Base-by-base conservation (phyloP, 129 eudicot genomes). In the Sambucus nigra region DNA sequence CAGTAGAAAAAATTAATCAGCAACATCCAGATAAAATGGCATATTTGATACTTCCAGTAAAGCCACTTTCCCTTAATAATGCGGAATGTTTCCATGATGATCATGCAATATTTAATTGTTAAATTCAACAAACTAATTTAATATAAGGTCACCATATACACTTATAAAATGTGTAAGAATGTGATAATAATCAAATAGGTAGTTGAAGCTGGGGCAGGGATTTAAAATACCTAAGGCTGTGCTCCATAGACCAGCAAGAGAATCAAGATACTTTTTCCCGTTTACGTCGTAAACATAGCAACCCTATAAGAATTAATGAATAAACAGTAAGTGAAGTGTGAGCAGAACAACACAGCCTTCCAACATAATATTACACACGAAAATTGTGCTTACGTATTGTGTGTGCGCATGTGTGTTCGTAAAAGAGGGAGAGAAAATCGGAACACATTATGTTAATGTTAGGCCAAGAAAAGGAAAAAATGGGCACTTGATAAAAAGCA, bases 161-260 rank as follows among this genome's bases (percentile, higher is more conserved):
- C 5, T 31, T 31, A 35, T 8, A 7, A n/a, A n/a, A n/a, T n/a
- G n/a, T n/a, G 8, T 35, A 35, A 15, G 9, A 35, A 35, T 8
- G 13, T 35, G 4, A 35, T 31, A 31, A 7, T 1, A 42, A 7
- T 15, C 5, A 7, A 18, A 42, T 16, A 42, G 48, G 0, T 31
- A 11, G 38, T 31, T 31, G 10, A 31, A 31, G 5, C 10, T 31
- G 5, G 38, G 38, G 10, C 18, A 2, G 9, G 42, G 9, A 7
- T 7, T 31, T 31, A 9, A 15, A 16, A 21, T 76, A 89, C 98
- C 98, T 61, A 91, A 64, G 25, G 94, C 73, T 45, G 88, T 91
- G 80, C 86, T 70, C 98, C 98, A 91, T 51, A 91, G 76, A 50
- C 95, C 98, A 56, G 95, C 94, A 63, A 91, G 98, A 13, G 98